Percentiles rank a stretch among this genome's conserved stretches.
Conservation (phyloP, 1,284 basidiomycete species). For the Sanguinoderma infundibulare region DNA sequence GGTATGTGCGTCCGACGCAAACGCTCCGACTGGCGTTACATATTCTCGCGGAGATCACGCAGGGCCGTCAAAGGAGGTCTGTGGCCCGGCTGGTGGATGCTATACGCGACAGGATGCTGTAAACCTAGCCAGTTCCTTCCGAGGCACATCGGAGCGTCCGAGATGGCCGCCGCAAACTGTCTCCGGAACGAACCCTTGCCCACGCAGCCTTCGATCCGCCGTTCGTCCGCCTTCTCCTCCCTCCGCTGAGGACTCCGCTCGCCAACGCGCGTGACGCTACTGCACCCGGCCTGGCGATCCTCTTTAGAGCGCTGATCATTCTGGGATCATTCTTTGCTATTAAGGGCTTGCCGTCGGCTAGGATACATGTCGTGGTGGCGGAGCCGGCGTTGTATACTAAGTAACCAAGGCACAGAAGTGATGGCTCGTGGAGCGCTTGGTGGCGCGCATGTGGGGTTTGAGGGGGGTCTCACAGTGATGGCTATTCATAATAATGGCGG, state of each 20-base stretch:
- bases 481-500: background rate
- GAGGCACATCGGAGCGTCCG: conserved; percentile 24
- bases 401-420: background rate
- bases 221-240: background rate
- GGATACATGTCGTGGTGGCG: background rate
- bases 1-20: conserved; percentile 10
- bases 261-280: background rate
- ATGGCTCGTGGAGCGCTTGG: background rate
- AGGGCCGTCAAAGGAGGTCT: conserved; percentile 13
- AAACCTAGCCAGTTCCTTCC: conserved; percentile 14
- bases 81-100: conserved; percentile 3
- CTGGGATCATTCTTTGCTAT: background rate
- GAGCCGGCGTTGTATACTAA: background rate
- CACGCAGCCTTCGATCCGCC: conserved; percentile 4
- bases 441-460: background rate
- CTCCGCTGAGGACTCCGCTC: background rate
- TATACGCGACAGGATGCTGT: conserved; percentile 9
- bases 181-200: conserved; percentile 18
- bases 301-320: conserved; percentile 1
- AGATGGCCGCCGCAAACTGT: conserved; percentile 19
- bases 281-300: background rate
- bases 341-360: background rate
- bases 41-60: conserved; percentile 23
- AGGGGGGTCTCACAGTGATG: background rate
- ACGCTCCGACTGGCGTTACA: background rate